Evolutionary conservation across 768 basidiomycete species (phyloP), one percentile per base, ranked within the genome.

Genomic region (Hericium alpestre): DNA sequence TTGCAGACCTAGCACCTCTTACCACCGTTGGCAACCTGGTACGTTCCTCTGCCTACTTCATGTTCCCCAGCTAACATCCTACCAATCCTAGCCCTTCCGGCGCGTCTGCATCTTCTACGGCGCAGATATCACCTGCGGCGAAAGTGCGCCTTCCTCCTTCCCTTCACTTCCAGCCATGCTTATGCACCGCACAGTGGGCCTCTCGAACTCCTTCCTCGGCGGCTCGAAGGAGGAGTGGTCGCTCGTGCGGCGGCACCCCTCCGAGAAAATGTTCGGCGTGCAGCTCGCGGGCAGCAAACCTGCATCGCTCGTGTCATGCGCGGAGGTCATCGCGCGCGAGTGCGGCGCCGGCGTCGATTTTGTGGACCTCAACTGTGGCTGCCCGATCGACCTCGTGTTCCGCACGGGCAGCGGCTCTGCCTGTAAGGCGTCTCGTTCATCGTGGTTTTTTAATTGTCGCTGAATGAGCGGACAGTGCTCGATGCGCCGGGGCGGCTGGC

Each of bases 201-300:
- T 99, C n/a, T 86, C 93, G 4, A 84, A 80, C 46, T 94, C 94
- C 2, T 90, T 98, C 69, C 78, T 96, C 20, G 72, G 77, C 10
- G 95, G 91, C 3, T 92, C 91, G 10, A 87, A 86, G 58, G 90
- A 93, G 65, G 95, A 99, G 71, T 98, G 93, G 93, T 93, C 92
- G 0, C 77, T 97, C 2, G 86, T 95, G 48, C 74, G 93, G 47
- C 77, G 93, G 38, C 94, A 97, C 65, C 88, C 91, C 0, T 86
- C 85, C 1, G 95, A 98, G 67, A 71, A 73, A 43, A 86, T 76
- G 7, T 99, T 97, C 65, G 96, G 96, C 27, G 80, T 97, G 2
- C 95, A 99, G 69, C 69, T 99, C 18, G 93, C 93, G 1, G 96
- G 96, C 0, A 90, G 83, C 67, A 93, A 90, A 64, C 86, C 93